Evolutionary conservation across 208 protist genomes (phyloP).

Genomic region (Tritrichomonas foetus): DNA sequence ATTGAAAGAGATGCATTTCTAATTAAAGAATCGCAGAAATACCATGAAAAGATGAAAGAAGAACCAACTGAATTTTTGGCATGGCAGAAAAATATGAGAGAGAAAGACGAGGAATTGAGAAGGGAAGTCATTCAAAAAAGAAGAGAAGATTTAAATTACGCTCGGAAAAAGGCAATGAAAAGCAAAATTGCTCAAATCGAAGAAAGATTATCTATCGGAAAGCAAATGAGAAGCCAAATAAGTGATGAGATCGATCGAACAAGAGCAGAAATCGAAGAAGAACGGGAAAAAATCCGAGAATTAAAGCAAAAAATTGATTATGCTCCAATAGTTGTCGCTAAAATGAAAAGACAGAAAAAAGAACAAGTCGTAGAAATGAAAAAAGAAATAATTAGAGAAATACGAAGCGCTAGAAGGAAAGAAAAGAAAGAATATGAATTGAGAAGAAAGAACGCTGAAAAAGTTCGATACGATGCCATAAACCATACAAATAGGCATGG

Average conservation of each 20-base stretch:
- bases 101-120: not conserved
- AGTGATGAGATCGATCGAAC: not conserved
- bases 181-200: not conserved
- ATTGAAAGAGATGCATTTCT: not conserved
- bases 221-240: not conserved
- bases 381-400: not conserved
- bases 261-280: not conserved
- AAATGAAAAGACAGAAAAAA: not conserved
- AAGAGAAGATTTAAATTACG: not conserved
- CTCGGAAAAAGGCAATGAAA: not conserved
- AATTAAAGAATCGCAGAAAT: not conserved
- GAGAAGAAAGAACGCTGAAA: not conserved
- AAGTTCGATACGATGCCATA: not conserved
- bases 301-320: not conserved
- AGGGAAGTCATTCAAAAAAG: not conserved
- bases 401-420: not conserved
- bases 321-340: not conserved
- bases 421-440: not conserved
- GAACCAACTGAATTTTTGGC: not conserved
- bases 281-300: not conserved
- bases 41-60: not conserved
- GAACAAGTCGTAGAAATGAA: not conserved
- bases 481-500: slow-evolving; percentile 27
- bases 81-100: slow-evolving; percentile 15
- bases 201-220: not conserved